Evolutionary conservation across 1,284 basidiomycete species (phyloP).

Genomic region (Rhodotorula sp.): DNA sequence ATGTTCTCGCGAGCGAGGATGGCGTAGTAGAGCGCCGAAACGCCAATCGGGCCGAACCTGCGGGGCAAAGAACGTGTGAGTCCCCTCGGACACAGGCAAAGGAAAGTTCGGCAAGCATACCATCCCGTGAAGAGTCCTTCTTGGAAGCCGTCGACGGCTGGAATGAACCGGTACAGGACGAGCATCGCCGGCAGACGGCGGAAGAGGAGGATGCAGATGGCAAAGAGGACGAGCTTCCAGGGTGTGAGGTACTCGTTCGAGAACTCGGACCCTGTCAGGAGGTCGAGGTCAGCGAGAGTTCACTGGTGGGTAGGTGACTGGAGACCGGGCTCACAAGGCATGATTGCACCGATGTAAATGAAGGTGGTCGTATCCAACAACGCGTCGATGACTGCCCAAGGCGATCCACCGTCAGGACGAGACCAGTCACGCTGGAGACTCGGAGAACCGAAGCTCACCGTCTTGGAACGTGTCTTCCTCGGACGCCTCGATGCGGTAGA

Average conservation of each 20-base stretch:
- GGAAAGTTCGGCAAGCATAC: neutral
- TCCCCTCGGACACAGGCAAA: neutral
- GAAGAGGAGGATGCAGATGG: conserved; percentile 51
- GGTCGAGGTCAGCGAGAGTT: conserved; percentile 36
- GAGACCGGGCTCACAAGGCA: conserved; percentile 42
- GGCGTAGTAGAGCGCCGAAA: conserved; percentile 52
- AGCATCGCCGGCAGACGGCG: conserved; percentile 48
- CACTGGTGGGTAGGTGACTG: neutral
- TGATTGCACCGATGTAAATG: conserved; percentile 52
- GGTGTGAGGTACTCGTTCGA: conserved; percentile 42
- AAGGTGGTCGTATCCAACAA: conserved; percentile 52
- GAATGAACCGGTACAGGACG: conserved; percentile 44
- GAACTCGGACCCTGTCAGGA: conserved; percentile 27
- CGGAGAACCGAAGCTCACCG: conserved; percentile 3
- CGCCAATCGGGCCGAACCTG: conserved; percentile 51
- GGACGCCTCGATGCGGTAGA: conserved; percentile 53
- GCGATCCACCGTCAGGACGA: neutral
- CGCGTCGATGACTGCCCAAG: conserved; percentile 53
- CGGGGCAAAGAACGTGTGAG: neutral
- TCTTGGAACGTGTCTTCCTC: conserved; percentile 58
- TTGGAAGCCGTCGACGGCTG: conserved; percentile 43
- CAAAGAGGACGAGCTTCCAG: conserved; percentile 49
- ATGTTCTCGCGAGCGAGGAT: conserved; percentile 53
- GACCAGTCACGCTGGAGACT: neutral
- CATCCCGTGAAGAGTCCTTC: conserved; percentile 50